Evolutionary conservation across 2,329 filamentous ascomycete species (phyloP), one percentile per base, ranked within the genome.

Genomic region (Juglanconis juglandina): DNA sequence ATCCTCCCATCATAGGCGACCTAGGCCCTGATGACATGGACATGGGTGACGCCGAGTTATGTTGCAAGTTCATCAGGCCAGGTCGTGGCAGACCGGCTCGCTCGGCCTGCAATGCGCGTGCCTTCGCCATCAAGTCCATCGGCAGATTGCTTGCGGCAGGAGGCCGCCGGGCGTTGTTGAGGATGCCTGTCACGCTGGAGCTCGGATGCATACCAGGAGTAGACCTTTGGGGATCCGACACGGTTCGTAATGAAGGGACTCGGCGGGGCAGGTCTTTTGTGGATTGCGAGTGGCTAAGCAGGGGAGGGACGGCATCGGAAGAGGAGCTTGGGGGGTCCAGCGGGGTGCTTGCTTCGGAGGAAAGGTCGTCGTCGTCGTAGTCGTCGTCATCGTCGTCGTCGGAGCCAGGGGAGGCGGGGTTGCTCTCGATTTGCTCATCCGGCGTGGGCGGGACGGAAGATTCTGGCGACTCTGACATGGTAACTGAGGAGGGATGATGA

Each of bases 181-280:
- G 78, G 60, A 90, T 84, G 46, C 92, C 92, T 4, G 93, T 79
- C 46, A 91, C 87, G 34, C 89, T 95, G n/a, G 92, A 96, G n/a
- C 87, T 92, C 6, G 89, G 77, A 59, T 85, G 91, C 86, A 96
- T 92, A 60, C 76, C 73, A 32, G 75, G 73, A 35, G 77, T 70
- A 58, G 76, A 11, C 9, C 47, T 78, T 65, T 79, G 76, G 24
- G 86, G 77, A 53, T 87, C 84, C 57, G 87, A 86, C 24, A 83
- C 74, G 51, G 85, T 83, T 66, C 86, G 83, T 47, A 87, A 72
- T 5, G 85, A 84, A 24, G 85, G 81, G 60, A 87, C 69, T 72
- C 86, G 75, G 71, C 82, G 77, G 58, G 79, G 77, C 42, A 66
- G 62, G 59, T 78, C 77, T 51, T 55, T 63, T 13, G 52, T 17